A percentile compares a stretch with the other conserved stretches of the same genome.
Conservation (phyloP, 495 filamentous ascomycete species). For the Articulospora tetracladia region DNA sequence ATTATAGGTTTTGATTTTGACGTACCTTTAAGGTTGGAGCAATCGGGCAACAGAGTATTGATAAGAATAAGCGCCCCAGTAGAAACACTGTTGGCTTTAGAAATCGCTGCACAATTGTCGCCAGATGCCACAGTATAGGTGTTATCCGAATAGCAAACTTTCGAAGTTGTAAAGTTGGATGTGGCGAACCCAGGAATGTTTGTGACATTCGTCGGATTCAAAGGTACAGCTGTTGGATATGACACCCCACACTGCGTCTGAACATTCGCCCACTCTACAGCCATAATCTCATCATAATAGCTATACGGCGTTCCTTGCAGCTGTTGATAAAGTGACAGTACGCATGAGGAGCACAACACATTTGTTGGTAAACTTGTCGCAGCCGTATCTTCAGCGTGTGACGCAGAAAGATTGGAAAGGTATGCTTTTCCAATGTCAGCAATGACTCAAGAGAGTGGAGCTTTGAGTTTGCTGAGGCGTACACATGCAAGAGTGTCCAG, state of each 20-base stretch:
- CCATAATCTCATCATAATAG: constrained; percentile 8
- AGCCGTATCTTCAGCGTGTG: background rate
- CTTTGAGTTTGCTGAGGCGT: background rate
- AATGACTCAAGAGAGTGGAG: background rate
- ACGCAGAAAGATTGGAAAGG: background rate
- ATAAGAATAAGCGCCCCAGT: background rate
- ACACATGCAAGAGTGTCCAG: background rate
- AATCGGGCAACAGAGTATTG: constrained; percentile 1
- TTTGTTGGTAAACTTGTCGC: background rate
- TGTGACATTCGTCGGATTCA: constrained; percentile 2
- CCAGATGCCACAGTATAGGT: background rate
- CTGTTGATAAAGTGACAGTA: background rate
- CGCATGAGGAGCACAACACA: background rate
- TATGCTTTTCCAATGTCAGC: background rate
- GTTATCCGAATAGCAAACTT: background rate
- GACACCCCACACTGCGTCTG: constrained; percentile 10
- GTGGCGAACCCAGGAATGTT: background rate
- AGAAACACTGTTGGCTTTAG: background rate
- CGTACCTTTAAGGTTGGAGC: constrained; percentile 1
- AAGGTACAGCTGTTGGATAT: constrained; percentile 5
- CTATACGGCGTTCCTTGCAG: constrained; percentile 17
- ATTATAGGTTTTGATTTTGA: too few species aligned
- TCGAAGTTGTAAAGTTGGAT: background rate
- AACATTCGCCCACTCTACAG: constrained; percentile 3
- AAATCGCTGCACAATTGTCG: background rate